A percentile compares a stretch with the other conserved stretches of the same genome.
Evolutionary conservation across 176 grass and related monocot species (phyloP).

Genomic region (Avena eriantha): DNA sequence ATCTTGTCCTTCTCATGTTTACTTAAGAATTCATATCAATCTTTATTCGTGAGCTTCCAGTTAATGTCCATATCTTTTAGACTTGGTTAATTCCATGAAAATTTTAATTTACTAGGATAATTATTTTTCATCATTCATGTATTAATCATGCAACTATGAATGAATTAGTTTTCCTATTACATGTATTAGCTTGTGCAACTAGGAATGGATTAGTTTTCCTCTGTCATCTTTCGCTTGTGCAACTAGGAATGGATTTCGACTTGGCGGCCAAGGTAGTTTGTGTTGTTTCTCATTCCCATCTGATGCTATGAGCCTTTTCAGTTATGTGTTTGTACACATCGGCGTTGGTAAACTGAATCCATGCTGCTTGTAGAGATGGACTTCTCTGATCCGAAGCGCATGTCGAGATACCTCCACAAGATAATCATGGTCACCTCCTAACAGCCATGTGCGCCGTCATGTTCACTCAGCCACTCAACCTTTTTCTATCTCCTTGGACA

Average conservation of each 20-base stretch:
- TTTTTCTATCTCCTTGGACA: too few relatives aligned
- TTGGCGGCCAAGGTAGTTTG: neutral
- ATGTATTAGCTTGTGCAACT: too few relatives aligned
- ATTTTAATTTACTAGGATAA: neutral
- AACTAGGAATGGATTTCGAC: neutral
- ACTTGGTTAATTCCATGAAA: neutral
- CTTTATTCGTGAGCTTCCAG: neutral
- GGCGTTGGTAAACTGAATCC: neutral
- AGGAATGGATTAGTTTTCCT: too few relatives aligned
- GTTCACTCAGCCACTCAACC: conserved; percentile 54
- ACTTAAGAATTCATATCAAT: neutral
- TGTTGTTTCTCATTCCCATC: neutral
- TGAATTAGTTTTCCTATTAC: too few relatives aligned
- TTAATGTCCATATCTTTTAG: neutral
- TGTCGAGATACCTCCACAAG: conserved; percentile 62
- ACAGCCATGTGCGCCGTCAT: conserved; percentile 73
- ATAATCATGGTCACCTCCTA: conserved; percentile 65
- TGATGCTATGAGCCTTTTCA: too few relatives aligned
- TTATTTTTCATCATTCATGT: neutral
- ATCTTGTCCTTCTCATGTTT: conserved; percentile 90
- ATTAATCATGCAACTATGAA: neutral
- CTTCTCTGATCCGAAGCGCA: conserved; percentile 72
- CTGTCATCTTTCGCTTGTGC: too few relatives aligned
- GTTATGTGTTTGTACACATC: too few relatives aligned
- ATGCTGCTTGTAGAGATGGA: conserved; percentile 62